phyloP scores from a whole-genome alignment of 352 stramenopile genomes.

The Globisporangium orthogonon region DNA sequence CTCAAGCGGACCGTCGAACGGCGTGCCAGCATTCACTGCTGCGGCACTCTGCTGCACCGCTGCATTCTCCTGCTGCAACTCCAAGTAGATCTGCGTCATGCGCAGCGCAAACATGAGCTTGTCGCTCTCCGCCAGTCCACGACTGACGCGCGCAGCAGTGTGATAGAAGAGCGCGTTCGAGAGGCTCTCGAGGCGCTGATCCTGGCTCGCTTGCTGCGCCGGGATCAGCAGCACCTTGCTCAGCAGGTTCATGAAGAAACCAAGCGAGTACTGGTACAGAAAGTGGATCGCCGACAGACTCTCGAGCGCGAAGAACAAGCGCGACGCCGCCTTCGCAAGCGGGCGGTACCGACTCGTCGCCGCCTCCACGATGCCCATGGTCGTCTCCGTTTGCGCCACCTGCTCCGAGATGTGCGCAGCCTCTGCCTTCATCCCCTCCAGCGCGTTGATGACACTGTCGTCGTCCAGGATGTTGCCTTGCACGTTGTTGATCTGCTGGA shows the following conservation, averaged over 20 bases:
- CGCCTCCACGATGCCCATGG: slow-evolving; percentile 79
- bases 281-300: slow-evolving; percentile 95
- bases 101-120: slow-evolving; percentile 98
- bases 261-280: slow-evolving; percentile 98
- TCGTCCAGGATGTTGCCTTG: slow-evolving; percentile 99
- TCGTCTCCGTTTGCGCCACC: slow-evolving; percentile 74
- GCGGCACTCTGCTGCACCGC: slow-evolving; percentile 17
- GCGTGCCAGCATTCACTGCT: slow-evolving; percentile 22
- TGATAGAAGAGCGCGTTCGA: slow-evolving; percentile 87
- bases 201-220: slow-evolving; percentile 10
- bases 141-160: slow-evolving; percentile 90
- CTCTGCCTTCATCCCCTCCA: slow-evolving; percentile 98
- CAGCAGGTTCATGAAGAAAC: slow-evolving; percentile 97
- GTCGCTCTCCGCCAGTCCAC: slow-evolving; percentile 93
- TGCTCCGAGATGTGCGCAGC: slow-evolving; percentile 94
- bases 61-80: slow-evolving; percentile 46
- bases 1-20: slow-evolving; percentile 58
- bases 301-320: slow-evolving; percentile 91
- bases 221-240: slow-evolving; percentile 84
- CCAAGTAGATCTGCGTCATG: slow-evolving; percentile 91
- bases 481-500: slow-evolving; percentile 98
- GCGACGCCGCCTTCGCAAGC: slow-evolving; percentile 86
- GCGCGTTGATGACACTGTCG: slow-evolving; percentile 97
- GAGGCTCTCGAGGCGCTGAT: slow-evolving; percentile 53
- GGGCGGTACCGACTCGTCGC: slow-evolving; percentile 95